Percentiles rank a stretch among this genome's conserved stretches.
phyloP scores from a whole-genome alignment of 306 rosid genomes.

The Inga oerstediana region DNA sequence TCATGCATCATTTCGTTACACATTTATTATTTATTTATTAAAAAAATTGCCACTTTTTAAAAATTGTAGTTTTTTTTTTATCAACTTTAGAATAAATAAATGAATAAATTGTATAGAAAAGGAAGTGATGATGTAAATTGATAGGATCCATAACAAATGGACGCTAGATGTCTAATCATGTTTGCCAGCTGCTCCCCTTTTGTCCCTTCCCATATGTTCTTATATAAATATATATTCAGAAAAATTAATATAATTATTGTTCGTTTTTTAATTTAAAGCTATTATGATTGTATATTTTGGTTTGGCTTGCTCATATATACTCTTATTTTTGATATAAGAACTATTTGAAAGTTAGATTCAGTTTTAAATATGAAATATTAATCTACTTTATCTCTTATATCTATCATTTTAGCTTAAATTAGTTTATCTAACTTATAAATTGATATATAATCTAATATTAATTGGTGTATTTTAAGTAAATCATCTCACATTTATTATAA shows the following conservation, averaged over 20 bases:
- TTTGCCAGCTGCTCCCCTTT: neutral
- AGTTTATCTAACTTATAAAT: too few species aligned
- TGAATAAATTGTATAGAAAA: neutral
- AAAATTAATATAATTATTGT: neutral
- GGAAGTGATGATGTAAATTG: neutral
- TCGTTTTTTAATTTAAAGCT: neutral
- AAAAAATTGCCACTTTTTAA: neutral
- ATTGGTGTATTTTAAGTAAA: too few species aligned
- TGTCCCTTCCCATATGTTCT: too few species aligned
- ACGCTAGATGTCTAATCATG: neutral
- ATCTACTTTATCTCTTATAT: too few species aligned
- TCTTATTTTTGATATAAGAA: too few species aligned
- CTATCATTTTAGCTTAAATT: too few species aligned
- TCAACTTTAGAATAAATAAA: neutral
- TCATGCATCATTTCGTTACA: neutral
- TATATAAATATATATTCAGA: neutral
- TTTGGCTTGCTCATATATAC: neutral
- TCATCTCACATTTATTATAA: too few species aligned
- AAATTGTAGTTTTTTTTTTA: neutral
- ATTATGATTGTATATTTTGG: too few species aligned
- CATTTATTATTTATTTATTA: neutral
- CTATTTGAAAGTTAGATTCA: accelerated
- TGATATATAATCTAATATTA: too few species aligned
- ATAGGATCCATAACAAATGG: neutral
- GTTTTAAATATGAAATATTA: too few species aligned